phyloP scores from a whole-genome alignment of 305 asterid genomes.

The Plantago coronopus region DNA sequence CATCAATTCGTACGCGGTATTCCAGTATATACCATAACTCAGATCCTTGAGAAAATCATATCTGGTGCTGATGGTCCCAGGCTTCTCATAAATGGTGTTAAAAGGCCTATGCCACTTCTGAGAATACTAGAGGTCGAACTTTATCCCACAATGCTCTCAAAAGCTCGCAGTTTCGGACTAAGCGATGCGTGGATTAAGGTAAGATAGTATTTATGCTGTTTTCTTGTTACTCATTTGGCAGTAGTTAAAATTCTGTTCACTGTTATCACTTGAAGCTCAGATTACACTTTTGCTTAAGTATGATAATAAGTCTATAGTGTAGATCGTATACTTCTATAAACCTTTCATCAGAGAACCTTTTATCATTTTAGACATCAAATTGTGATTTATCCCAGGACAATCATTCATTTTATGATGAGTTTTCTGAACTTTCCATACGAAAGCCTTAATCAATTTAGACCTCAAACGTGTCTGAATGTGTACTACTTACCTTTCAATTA shows the following conservation, averaged over 20 bases:
- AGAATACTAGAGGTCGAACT: conserved; percentile 91
- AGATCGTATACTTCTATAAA: not conserved
- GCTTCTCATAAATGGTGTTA: conserved; percentile 75
- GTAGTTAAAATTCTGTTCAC: conserved; percentile 8
- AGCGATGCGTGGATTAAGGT: conserved; percentile 96
- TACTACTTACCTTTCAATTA: conserved; percentile 8
- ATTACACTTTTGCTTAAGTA: not conserved
- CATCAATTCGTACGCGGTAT: conserved; percentile 97
- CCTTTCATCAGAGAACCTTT: not conserved
- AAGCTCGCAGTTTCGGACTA: conserved; percentile 98
- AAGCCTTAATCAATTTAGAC: too few species aligned
- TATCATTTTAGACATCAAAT: not conserved
- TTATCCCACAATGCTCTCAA: conserved; percentile 94
- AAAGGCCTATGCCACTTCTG: conserved; percentile 83
- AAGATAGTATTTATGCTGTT: conserved; percentile 21
- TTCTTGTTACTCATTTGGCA: conserved; percentile 17
- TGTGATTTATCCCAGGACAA: not conserved
- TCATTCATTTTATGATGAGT: not conserved
- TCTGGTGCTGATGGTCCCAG: conserved; percentile 59
- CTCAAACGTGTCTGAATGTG: too few species aligned
- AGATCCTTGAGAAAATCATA: conserved; percentile 66
- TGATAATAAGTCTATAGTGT: not conserved
- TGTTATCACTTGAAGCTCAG: not conserved
- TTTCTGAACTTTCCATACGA: too few species aligned
- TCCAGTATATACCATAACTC: conserved; percentile 72